Base-by-base conservation (phyloP, 768 basidiomycete species). In the Agaricus sinodeliciosus region DNA sequence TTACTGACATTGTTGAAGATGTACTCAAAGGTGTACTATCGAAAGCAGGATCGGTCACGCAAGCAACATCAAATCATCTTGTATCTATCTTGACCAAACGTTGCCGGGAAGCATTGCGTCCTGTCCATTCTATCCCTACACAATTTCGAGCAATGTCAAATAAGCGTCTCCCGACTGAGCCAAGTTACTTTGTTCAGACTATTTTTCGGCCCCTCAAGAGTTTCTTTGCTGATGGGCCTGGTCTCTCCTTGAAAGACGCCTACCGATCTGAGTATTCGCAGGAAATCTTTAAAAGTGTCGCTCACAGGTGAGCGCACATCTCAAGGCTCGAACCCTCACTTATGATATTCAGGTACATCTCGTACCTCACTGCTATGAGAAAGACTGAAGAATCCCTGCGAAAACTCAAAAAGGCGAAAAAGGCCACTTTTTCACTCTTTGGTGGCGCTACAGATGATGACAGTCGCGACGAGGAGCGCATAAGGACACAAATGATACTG, bases 321-420 rank as follows among this genome's bases (percentile, higher is more conserved):
- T 31, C 28, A 35, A 34, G 28, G 15, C 4, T 16, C 35, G 22
- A 16, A 18, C 16, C 0, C 12, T 4, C 4, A 2, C 27, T 52
- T 7, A 45, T 27, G 11, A 4, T 25, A 9, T 35, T 26, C 52
- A 92, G 91, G 61, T 96, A 95, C 65, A 81, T 86, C 11, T 76
- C 78, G 51, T 87, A 90, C 62, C 74, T 98, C 19, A 75, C 82
- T 9, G 80, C 82, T 0, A 92, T 94, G 79, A 89, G 84, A 66
- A 95, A 95, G 73, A 91, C 91, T 7, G 93, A 97, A 58, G 93
- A 94, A 63, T 87, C 90, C 9, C 71, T 98, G 22, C 76, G 86
- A 36, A 79, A 89, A 35, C 75, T 95, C 59, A 93, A 94, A 63
- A 95, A 90, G 65, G 87, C 88, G 41, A 91, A 90, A 62, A 90